A percentile compares a stretch with the other conserved stretches of the same genome.
These are phyloP conservation scores for Ramalina intermedia DNA, from an alignment of 495 filamentous ascomycete species.

Conservation along the genomic window DNA sequence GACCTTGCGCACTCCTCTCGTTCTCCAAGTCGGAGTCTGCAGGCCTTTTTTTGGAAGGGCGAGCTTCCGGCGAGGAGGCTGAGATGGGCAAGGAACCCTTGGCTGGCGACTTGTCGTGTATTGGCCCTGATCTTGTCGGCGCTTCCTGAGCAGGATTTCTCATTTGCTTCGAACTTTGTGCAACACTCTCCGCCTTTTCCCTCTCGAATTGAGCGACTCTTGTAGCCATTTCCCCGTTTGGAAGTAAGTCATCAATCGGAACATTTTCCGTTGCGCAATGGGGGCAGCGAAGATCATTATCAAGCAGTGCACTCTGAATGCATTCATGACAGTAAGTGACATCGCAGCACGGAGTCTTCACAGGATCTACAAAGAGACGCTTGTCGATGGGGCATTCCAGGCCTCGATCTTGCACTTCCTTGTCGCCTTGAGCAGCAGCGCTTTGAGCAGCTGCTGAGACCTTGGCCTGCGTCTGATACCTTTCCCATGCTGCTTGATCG, in stretches of 20 bases:
- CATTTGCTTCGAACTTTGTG: slow-evolving; percentile 46
- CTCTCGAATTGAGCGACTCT: slow-evolving; percentile 39
- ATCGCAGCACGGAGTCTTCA: slow-evolving; percentile 94
- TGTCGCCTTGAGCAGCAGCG: slow-evolving; percentile 55
- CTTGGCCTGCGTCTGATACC: slow-evolving; percentile 86
- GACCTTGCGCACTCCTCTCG: slow-evolving; percentile 44
- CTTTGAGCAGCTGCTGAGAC: slow-evolving; percentile 63
- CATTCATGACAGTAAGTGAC: slow-evolving; percentile 98
- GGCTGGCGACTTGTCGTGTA: neutral
- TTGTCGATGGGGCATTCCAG: slow-evolving; percentile 92
- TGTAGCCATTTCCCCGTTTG: slow-evolving; percentile 52
- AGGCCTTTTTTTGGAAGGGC: slow-evolving; percentile 31
- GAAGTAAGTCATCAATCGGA: slow-evolving; percentile 75
- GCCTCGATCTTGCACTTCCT: slow-evolving; percentile 70
- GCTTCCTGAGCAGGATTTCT: slow-evolving; percentile 36
- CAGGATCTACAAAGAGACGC: slow-evolving; percentile 89
- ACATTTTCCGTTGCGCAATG: slow-evolving; percentile 80
- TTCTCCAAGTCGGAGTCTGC: slow-evolving; percentile 60
- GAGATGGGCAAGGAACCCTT: neutral
- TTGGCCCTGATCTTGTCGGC: slow-evolving; percentile 15
- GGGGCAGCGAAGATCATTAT: slow-evolving; percentile 93
- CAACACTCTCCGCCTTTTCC: slow-evolving; percentile 43
- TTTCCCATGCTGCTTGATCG: slow-evolving; percentile 88
- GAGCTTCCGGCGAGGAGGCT: slow-evolving; percentile 4
- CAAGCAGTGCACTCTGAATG: slow-evolving; percentile 93